These are phyloP conservation scores for Heracleum sosnowskyi DNA, from an alignment of 129 eudicot genomes.

Conservation along the genomic window DNA sequence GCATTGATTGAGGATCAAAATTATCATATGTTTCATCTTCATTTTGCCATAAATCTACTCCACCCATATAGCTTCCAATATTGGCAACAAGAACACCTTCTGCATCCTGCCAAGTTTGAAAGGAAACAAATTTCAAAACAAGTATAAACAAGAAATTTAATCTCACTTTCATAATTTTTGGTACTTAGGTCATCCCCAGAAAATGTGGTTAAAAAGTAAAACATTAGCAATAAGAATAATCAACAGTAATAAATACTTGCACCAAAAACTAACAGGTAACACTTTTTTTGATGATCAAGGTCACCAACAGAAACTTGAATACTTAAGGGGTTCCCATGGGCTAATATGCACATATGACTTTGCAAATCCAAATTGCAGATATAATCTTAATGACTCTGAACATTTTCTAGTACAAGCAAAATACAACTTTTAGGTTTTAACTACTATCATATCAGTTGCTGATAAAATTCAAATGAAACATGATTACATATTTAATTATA, in stretches of 20 bases:
- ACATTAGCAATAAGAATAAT: neutral
- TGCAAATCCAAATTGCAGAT: neutral
- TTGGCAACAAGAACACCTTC: conserved; percentile 98
- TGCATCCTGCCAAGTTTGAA: conserved; percentile 53
- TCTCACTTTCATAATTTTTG: neutral
- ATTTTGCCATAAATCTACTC: conserved; percentile 98
- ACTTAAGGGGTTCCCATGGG: neutral
- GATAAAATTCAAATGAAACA: too few relatives aligned
- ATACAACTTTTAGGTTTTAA: too few relatives aligned
- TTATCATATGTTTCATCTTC: conserved; percentile 89
- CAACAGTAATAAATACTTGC: neutral
- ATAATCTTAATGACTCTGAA: neutral
- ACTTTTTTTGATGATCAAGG: too few relatives aligned
- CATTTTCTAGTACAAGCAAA: neutral
- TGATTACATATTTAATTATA: neutral
- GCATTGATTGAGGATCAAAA: conserved; percentile 99
- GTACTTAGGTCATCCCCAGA: neutral
- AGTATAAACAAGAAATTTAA: neutral
- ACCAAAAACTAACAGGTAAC: neutral
- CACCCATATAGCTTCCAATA: conserved; percentile 99
- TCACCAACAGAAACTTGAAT: neutral
- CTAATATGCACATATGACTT: neutral
- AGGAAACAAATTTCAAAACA: neutral
- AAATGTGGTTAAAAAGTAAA: neutral
- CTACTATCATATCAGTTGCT: neutral